Evolutionary conservation across 1,139 yeast species (phyloP).

Genomic region (Diutina catenulata): DNA sequence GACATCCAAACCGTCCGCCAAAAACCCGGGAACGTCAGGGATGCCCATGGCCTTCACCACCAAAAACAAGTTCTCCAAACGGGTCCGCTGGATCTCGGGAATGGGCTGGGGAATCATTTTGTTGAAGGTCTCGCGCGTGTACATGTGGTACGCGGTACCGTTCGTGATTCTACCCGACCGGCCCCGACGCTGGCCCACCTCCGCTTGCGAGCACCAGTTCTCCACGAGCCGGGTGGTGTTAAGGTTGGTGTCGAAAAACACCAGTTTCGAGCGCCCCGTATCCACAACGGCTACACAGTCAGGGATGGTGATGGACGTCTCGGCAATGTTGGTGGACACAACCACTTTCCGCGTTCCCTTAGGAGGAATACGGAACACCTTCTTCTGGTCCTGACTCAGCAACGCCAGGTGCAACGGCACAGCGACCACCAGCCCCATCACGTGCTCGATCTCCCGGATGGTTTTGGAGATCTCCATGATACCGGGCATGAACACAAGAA

Average conservation of each 20-base stretch:
- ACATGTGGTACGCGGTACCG: constrained; percentile 76
- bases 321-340: constrained; percentile 85
- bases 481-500: constrained; percentile 82
- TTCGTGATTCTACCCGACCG: constrained; percentile 93
- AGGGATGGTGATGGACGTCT: constrained; percentile 83
- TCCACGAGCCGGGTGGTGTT: constrained; percentile 68
- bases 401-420: constrained; percentile 85
- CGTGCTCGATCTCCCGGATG: constrained; percentile 14
- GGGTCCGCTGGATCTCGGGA: constrained; percentile 80
- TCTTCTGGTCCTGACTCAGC: constrained; percentile 69
- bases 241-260: constrained; percentile 53
- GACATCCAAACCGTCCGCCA: constrained; percentile 70
- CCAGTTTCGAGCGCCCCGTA: constrained; percentile 72
- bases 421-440: constrained; percentile 19
- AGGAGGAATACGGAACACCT: constrained; percentile 50
- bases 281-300: constrained; percentile 92
- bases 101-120: constrained; percentile 62
- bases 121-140: constrained; percentile 48
- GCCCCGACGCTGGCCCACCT: constrained; percentile 88
- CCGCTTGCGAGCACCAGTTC: constrained; percentile 84
- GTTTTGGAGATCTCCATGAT: constrained; percentile 68
- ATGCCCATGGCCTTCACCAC: constrained; percentile 87
- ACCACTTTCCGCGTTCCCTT: constrained; percentile 58
- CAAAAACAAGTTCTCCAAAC: constrained; percentile 71
- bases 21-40: constrained; percentile 52